Evolutionary conservation across 2,329 filamentous ascomycete genomes (phyloP).

Genomic region (Talaromyces albobiverticillius): DNA sequence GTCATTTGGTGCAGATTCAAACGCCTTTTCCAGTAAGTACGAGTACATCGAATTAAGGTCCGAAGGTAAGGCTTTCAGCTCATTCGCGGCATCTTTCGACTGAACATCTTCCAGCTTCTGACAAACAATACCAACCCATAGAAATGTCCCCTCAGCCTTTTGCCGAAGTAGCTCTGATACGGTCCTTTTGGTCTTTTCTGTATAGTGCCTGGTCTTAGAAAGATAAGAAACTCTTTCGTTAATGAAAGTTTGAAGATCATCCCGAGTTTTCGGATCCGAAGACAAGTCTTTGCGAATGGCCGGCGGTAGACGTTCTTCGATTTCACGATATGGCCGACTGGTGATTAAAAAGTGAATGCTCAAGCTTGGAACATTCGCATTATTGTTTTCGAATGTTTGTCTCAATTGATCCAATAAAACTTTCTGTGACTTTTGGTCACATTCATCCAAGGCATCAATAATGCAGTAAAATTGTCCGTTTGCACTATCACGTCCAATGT

Average conservation of each 20-base stretch:
- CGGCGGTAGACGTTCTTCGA: background rate
- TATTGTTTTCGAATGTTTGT: background rate
- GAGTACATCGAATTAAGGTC: conserved; percentile 17
- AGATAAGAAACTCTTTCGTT: background rate
- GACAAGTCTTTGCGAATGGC: background rate
- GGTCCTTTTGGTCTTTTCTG: background rate
- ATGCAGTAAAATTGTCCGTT: background rate
- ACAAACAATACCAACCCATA: conserved; percentile 19
- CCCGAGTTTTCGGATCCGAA: background rate
- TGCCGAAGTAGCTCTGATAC: conserved; percentile 12
- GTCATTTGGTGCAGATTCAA: no score
- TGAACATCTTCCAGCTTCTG: conserved; percentile 12
- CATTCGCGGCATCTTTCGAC: conserved; percentile 10
- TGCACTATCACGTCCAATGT: background rate
- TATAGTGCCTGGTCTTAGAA: background rate
- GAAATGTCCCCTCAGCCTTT: conserved; percentile 20
- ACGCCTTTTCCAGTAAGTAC: conserved; percentile 1
- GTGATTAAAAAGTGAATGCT: background rate
- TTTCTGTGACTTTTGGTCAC: background rate
- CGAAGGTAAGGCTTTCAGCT: conserved; percentile 11
- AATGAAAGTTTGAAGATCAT: background rate
- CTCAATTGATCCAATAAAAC: background rate
- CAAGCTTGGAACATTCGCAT: background rate
- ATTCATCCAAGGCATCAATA: conserved; percentile 8
- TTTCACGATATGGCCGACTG: background rate